Conservation (phyloP, 192 early-diverging fungal species). For the Spinellus fusiger region DNA sequence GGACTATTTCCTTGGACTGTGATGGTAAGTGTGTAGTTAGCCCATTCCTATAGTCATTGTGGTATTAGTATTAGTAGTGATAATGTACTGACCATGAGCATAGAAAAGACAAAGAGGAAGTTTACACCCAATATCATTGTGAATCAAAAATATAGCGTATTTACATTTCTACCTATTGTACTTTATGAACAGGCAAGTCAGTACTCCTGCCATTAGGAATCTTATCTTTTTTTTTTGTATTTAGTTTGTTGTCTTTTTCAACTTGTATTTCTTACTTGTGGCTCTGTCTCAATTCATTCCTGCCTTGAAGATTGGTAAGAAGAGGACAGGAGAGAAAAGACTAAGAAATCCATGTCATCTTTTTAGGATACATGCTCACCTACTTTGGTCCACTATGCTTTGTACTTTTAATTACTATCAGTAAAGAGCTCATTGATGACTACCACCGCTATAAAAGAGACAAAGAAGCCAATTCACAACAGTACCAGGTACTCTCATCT, state of each 20-base stretch:
- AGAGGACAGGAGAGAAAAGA: background rate
- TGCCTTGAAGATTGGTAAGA: constrained; percentile 70
- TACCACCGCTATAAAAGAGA: constrained; percentile 74
- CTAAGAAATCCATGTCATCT: background rate
- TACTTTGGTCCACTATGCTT: constrained; percentile 92
- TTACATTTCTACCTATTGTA: constrained; percentile 76
- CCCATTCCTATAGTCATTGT: background rate
- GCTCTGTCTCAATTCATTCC: constrained; percentile 91
- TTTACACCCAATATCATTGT: constrained; percentile 77
- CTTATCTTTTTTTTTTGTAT: background rate
- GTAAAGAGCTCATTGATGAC: constrained; percentile 91
- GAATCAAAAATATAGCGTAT: constrained; percentile 84
- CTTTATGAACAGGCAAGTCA: constrained; percentile 65
- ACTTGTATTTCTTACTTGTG: constrained; percentile 91
- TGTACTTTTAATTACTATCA: constrained; percentile 86
- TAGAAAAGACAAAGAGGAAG: constrained; percentile 50
- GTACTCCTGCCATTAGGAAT: background rate
- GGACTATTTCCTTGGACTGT: background rate
- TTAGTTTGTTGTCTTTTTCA: constrained; percentile 94
- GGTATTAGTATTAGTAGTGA: background rate
- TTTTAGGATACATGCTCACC: constrained; percentile 77
- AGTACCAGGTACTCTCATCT: constrained; percentile 60
- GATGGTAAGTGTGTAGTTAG: too few species aligned
- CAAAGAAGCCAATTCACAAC: constrained; percentile 86
- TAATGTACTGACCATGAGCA: background rate